Conservation (phyloP, 2,329 filamentous ascomycete species). For the Cercospora sojina region DNA sequence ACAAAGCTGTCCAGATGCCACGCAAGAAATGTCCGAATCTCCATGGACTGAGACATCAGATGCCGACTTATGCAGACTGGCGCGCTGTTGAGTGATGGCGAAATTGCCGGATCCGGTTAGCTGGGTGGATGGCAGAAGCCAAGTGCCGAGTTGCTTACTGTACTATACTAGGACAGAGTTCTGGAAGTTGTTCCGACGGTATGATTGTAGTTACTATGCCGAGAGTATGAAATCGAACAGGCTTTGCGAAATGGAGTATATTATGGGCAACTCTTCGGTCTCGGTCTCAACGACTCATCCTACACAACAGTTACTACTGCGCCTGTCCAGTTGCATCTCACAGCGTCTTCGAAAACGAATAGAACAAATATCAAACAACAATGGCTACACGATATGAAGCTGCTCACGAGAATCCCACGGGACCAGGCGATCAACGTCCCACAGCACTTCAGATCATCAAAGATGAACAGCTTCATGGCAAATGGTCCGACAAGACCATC, state of each 20-base stretch:
- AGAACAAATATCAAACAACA: background rate
- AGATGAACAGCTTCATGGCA: slow-evolving; percentile 33
- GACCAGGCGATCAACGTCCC: background rate
- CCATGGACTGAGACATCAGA: background rate
- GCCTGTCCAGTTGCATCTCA: background rate
- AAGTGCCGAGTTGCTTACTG: background rate
- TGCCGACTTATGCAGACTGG: background rate
- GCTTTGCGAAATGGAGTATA: background rate
- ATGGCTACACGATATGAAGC: background rate
- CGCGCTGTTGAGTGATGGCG: background rate
- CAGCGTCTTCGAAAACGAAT: background rate
- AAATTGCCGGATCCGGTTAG: background rate
- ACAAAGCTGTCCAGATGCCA: background rate
- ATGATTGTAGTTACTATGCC: background rate
- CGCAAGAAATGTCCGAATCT: background rate
- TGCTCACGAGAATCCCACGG: background rate
- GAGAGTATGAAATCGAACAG: background rate
- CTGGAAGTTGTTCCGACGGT: background rate
- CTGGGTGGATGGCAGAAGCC: background rate
- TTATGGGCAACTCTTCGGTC: background rate
- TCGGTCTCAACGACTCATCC: background rate
- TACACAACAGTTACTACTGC: background rate
- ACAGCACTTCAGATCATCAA: slow-evolving; percentile 26
- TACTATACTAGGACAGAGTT: background rate
- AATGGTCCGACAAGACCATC: slow-evolving; percentile 38